Percentiles rank a stretch among this genome's conserved stretches.
Conservation (phyloP, 1,284 basidiomycete genomes). For the Chondrostereum purpureum region DNA sequence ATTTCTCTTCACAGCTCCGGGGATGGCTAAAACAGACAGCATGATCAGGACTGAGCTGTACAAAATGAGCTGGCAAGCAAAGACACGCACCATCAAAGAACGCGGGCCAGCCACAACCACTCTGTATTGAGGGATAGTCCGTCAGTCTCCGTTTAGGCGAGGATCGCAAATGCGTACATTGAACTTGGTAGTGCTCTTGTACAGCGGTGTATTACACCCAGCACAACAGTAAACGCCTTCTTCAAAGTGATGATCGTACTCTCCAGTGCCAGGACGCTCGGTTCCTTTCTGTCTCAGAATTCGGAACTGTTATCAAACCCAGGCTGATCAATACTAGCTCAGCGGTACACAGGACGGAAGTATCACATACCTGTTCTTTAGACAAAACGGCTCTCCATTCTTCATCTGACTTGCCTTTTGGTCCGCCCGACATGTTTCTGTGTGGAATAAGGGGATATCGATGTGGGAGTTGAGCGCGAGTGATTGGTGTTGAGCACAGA, state of each 20-base stretch:
- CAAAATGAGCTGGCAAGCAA: too few relatives aligned
- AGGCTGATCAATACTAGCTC: too few relatives aligned
- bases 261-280: conserved; percentile 70
- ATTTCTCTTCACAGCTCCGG: conserved; percentile 79
- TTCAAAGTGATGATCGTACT: conserved; percentile 67
- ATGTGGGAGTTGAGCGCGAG: too few relatives aligned
- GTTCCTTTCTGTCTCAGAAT: conserved; percentile 86
- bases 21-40: conserved; percentile 73
- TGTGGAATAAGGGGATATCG: too few relatives aligned
- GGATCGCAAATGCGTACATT: conserved; percentile 33
- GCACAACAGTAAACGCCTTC: conserved; percentile 71
- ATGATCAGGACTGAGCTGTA: too few relatives aligned
- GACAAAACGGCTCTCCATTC: conserved; percentile 85
- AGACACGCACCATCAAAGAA: conserved; percentile 78
- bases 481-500: too few relatives aligned
- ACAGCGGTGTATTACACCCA: conserved; percentile 67
- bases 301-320: conserved; percentile 63
- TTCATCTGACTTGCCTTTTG: conserved; percentile 56
- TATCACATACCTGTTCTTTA: conserved; percentile 78
- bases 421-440: conserved; percentile 31
- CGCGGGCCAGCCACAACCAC: conserved; percentile 95
- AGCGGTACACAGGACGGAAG: conserved; percentile 6
- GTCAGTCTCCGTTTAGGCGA: neutral
- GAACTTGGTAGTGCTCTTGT: conserved; percentile 89
- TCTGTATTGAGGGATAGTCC: conserved; percentile 35